Evolutionary conservation across 192 early-diverging fungal genomes (phyloP).

Genomic region (Linderina pennispora): DNA sequence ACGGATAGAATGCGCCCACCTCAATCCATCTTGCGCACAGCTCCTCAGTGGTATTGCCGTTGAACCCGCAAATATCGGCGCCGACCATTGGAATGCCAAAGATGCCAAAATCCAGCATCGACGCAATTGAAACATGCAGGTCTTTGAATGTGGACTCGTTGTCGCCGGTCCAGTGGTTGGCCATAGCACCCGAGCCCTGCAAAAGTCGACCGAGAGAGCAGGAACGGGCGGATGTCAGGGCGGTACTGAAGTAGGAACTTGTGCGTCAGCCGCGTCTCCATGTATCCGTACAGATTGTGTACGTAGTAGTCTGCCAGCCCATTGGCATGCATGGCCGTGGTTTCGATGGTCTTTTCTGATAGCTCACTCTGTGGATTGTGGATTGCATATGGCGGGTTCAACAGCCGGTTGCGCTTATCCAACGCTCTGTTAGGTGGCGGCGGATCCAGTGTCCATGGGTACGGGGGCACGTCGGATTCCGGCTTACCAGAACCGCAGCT

Average conservation of each 20-base stretch:
- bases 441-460: conserved; percentile 10
- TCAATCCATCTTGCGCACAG: conserved; percentile 61
- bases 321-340: conserved; percentile 46
- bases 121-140: conserved; percentile 55
- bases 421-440: conserved; percentile 13
- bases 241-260: conserved; percentile 29
- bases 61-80: conserved; percentile 69
- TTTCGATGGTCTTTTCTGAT: conserved; percentile 45
- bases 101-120: conserved; percentile 58
- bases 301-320: conserved; percentile 48
- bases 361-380: conserved; percentile 45
- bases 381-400: conserved; percentile 49
- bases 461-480: conserved; percentile 5
- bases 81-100: conserved; percentile 68
- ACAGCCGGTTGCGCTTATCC: conserved; percentile 25
- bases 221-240: conserved; percentile 50
- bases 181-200: conserved; percentile 50
- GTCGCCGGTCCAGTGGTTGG: conserved; percentile 49
- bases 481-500: conserved; percentile 38
- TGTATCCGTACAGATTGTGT: conserved; percentile 60
- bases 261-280: conserved; percentile 50
- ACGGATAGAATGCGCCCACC: conserved; percentile 59
- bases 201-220: conserved; percentile 61
- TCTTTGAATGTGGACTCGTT: conserved; percentile 55
- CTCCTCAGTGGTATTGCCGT: conserved; percentile 51